Percentiles rank a stretch among this genome's conserved stretches.
Conservation (phyloP, 2,329 filamentous ascomycete species). For the Trichoderma endophyticum region DNA sequence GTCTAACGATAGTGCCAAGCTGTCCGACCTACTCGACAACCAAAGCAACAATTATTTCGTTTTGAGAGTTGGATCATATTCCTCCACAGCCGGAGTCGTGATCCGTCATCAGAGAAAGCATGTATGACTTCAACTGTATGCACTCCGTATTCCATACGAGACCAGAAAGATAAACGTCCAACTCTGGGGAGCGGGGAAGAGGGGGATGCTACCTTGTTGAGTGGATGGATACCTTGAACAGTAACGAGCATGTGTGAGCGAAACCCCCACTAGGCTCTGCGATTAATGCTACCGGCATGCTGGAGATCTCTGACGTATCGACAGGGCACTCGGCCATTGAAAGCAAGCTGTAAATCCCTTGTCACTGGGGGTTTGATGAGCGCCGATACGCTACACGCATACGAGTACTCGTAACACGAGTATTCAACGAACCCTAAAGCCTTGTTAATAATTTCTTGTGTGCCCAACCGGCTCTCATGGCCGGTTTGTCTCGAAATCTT, state of each 20-base stretch:
- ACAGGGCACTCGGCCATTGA: background rate
- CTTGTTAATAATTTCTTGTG: background rate
- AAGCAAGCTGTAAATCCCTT: background rate
- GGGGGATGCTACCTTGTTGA: background rate
- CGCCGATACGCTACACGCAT: background rate
- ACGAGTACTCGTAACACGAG: background rate
- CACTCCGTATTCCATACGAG: background rate
- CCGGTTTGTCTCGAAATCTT: background rate
- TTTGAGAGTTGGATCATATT: background rate
- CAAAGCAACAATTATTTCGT: background rate
- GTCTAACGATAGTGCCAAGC: background rate
- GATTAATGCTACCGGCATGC: background rate
- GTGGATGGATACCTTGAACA: background rate
- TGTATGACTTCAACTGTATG: background rate
- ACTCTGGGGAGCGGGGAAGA: background rate
- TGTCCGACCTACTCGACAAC: background rate
- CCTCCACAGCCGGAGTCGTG: background rate
- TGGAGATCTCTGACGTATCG: conserved; percentile 1
- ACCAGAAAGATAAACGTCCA: background rate
- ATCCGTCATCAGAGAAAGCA: background rate
- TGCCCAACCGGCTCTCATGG: background rate
- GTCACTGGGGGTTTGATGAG: background rate
- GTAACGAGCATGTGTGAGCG: background rate
- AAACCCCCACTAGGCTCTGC: background rate
- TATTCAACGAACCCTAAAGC: background rate